phyloP scores from a whole-genome alignment of 2,329 filamentous ascomycete species.

The Paraphaeosphaeria minitans region DNA sequence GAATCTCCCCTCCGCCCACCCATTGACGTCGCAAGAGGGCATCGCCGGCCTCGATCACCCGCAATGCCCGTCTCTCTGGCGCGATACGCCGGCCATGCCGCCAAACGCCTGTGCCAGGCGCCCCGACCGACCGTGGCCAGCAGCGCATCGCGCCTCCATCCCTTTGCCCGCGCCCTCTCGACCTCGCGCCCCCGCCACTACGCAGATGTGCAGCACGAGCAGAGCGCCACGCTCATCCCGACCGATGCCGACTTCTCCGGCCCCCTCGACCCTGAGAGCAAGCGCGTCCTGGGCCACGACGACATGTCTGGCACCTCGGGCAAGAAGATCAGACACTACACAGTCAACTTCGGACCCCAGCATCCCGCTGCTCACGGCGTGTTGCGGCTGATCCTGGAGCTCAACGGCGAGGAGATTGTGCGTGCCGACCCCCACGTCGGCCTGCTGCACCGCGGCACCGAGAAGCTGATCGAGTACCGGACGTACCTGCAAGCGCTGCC shows the following conservation, averaged over 20 bases:
- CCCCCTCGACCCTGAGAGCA: slow-evolving; percentile 52
- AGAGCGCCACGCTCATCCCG: slow-evolving; percentile 66
- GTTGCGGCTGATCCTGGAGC: slow-evolving; percentile 93
- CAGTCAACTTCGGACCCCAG: slow-evolving; percentile 98
- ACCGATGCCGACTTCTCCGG: slow-evolving; percentile 68
- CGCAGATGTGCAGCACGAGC: slow-evolving; percentile 58
- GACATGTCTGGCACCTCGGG: slow-evolving; percentile 55
- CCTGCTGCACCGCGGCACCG: slow-evolving; percentile 92
- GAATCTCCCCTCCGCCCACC: slow-evolving; percentile 38
- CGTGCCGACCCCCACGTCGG: slow-evolving; percentile 97
- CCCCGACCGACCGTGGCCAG: slow-evolving; percentile 52
- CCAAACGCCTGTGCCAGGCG: slow-evolving; percentile 69
- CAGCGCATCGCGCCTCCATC: slow-evolving; percentile 45
- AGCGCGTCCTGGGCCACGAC: slow-evolving; percentile 52
- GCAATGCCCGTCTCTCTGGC: slow-evolving; percentile 73
- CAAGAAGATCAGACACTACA: slow-evolving; percentile 97
- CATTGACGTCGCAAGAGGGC: slow-evolving; percentile 43
- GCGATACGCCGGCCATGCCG: slow-evolving; percentile 73
- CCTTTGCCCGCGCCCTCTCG: slow-evolving; percentile 67
- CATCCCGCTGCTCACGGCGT: slow-evolving; percentile 98
- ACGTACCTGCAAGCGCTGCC: slow-evolving; percentile 97
- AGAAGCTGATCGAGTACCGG: slow-evolving; percentile 99
- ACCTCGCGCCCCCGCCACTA: slow-evolving; percentile 67
- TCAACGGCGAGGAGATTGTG: slow-evolving; percentile 97
- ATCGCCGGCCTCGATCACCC: slow-evolving; percentile 34